Base-by-base conservation (phyloP, 1,139 yeast species). In the Eremothecium gossypii region DNA sequence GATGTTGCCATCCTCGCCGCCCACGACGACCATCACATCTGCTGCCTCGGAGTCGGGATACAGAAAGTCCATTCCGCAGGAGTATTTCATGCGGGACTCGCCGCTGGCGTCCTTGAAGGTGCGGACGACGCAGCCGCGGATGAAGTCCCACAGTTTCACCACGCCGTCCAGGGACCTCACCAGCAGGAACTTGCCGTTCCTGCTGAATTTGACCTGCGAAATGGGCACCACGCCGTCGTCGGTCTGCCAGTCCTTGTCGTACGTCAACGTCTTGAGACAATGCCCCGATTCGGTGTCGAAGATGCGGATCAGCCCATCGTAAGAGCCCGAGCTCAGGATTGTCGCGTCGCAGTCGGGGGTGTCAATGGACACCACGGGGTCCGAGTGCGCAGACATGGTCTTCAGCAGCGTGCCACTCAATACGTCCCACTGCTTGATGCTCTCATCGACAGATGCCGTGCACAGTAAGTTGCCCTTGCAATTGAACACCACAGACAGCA, bases 221-320 rank as follows among this genome's bases (percentile, higher is more conserved):
- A 87, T 82, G 1, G 96, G 95, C 47, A 78, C 79, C 0, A 89
- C 84, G 12, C 79, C 76, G 17, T 77, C 78, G 39, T 57, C 64
- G 33, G 60, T 54, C 36, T 81, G 73, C 45, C 80, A 72, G 46
- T 82, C 79, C 54, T 70, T 70, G 48, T 73, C 77, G 52, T 80
- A 82, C 17, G 91, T 86, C 49, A 91, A 65, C 0, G 98, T 91
- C 57, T 86, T 84, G 50, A 91, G 68, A 65, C 98, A 91, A 52
- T 87, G 96, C 2, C 96, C 96, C 0, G 94, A 73, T 41, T 77
- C 81, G 30, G 89, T 74, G 61, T 89, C 97, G 69, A 94, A 91
- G 30, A 91, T 65, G 42, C 98, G 69, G 29, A 85, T 79, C 48
- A 83, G 68, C 3, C 98, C 98, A 61, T 91, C 98, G 57, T 82